A percentile compares a stretch with the other conserved stretches of the same genome.
Conservation (phyloP, 2,329 filamentous ascomycete species). For the Penicillium sclerotiorum region DNA sequence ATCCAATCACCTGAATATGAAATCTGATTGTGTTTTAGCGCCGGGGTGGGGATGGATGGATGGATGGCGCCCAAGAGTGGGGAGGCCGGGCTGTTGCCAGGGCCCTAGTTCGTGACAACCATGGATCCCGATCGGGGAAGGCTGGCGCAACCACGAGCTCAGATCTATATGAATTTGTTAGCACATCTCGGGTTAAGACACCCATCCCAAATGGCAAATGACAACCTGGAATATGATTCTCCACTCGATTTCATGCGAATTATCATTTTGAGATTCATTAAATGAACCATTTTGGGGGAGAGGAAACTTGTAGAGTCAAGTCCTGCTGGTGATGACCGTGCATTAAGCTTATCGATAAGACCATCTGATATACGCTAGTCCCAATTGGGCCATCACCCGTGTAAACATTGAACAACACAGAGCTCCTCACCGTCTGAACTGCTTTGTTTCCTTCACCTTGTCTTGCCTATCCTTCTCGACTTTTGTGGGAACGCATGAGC, state of each 20-base stretch:
- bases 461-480: too few species aligned
- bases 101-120: slow-evolving; percentile 4
- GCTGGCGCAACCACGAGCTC: background rate
- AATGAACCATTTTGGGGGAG: too few species aligned
- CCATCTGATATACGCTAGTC: slow-evolving; percentile 32
- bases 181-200: too few species aligned
- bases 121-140: slow-evolving; percentile 3
- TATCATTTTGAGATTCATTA: too few species aligned
- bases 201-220: too few species aligned
- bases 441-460: slow-evolving; percentile 14
- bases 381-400: slow-evolving; percentile 35
- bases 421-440: slow-evolving; percentile 34
- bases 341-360: slow-evolving; percentile 49
- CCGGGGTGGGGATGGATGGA: background rate
- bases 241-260: too few species aligned
- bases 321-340: too few species aligned
- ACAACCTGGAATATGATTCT: too few species aligned
- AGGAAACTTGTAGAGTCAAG: too few species aligned
- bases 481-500: too few species aligned
- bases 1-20: background rate
- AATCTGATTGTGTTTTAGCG: background rate
- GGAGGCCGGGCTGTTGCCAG: slow-evolving; percentile 9
- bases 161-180: background rate
- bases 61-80: background rate
- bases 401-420: slow-evolving; percentile 42